A percentile compares a stretch with the other conserved stretches of the same genome.
phyloP scores from a whole-genome alignment of 225 moss, liverwort and hornwort genomes.

The Takakia lepidozioides region DNA sequence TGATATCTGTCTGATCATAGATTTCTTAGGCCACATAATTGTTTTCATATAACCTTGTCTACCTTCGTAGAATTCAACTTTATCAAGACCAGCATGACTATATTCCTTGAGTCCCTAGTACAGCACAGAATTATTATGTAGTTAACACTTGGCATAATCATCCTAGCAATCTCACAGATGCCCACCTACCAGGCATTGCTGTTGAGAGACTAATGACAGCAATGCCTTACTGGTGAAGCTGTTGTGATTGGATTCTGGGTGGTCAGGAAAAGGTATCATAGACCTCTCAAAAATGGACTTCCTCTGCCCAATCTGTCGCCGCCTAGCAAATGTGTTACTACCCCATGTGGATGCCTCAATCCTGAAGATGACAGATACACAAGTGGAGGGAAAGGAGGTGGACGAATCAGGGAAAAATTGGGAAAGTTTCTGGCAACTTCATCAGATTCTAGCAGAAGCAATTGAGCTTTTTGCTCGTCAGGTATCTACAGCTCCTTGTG shows the following conservation, averaged over 20 bases:
- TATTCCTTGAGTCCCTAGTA: too few relatives aligned
- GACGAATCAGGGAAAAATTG: constrained; percentile 30
- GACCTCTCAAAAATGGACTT: constrained; percentile 72
- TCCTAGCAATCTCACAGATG: background rate
- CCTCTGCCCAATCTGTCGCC: constrained; percentile 94
- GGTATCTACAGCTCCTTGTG: constrained; percentile 18
- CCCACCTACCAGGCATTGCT: background rate
- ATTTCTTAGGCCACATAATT: too few relatives aligned
- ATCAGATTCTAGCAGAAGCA: constrained; percentile 24
- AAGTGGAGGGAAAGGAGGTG: too few relatives aligned
- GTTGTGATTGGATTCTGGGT: too few relatives aligned
- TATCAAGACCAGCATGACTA: too few relatives aligned
- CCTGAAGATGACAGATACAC: too few relatives aligned
- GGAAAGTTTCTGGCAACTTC: constrained; percentile 30
- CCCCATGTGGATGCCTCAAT: constrained; percentile 16
- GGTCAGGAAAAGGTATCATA: constrained; percentile 81
- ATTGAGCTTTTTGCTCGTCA: constrained; percentile 38
- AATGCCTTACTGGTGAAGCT: too few relatives aligned
- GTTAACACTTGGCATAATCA: too few relatives aligned
- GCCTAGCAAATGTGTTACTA: constrained; percentile 83
- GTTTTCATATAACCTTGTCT: too few relatives aligned
- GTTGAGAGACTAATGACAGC: constrained; percentile 1
- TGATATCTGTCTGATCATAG: too few relatives aligned
- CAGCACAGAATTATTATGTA: too few relatives aligned
- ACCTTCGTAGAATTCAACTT: too few relatives aligned